Conservation (phyloP, 495 filamentous ascomycete genomes). For the Aspergillus conjunctus region DNA sequence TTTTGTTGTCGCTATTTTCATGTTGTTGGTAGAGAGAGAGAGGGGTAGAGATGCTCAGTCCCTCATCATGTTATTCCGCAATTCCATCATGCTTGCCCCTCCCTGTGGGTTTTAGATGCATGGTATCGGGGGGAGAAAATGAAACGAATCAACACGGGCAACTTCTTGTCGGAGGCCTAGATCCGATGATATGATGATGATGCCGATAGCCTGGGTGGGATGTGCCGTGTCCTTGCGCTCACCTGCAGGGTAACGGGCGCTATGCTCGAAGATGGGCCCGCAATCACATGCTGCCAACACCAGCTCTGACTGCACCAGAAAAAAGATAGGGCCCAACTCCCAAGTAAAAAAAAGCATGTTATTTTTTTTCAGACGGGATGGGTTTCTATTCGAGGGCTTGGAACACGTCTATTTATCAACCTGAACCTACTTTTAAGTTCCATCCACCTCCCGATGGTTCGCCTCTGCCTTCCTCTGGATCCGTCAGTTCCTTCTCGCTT, state of each 20-base stretch:
- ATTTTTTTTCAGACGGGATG: background rate
- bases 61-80: conserved; percentile 6
- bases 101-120: conserved; percentile 17
- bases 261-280: conserved; percentile 14
- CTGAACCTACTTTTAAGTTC: conserved; percentile 12
- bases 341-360: conserved; percentile 9
- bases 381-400: background rate
- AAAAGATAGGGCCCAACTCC: conserved; percentile 5
- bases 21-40: conserved; percentile 4
- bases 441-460: conserved; percentile 19
- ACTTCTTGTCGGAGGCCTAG: background rate
- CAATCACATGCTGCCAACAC: conserved; percentile 28
- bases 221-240: conserved; percentile 13
- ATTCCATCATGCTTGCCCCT: conserved; percentile 18
- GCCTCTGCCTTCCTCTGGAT: conserved; percentile 17
- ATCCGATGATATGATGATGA: conserved; percentile 8
- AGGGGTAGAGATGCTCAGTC: conserved; percentile 7
- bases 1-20: background rate
- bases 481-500: conserved; percentile 13
- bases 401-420: conserved; percentile 8
- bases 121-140: conserved; percentile 7
- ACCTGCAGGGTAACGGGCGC: conserved; percentile 11
- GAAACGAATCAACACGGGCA: conserved; percentile 7
- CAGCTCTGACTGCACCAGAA: conserved; percentile 4
- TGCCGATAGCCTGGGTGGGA: conserved; percentile 2